Evolutionary conservation across 2,329 filamentous ascomycete species (phyloP).

Genomic region (Diaporthe amygdali): DNA sequence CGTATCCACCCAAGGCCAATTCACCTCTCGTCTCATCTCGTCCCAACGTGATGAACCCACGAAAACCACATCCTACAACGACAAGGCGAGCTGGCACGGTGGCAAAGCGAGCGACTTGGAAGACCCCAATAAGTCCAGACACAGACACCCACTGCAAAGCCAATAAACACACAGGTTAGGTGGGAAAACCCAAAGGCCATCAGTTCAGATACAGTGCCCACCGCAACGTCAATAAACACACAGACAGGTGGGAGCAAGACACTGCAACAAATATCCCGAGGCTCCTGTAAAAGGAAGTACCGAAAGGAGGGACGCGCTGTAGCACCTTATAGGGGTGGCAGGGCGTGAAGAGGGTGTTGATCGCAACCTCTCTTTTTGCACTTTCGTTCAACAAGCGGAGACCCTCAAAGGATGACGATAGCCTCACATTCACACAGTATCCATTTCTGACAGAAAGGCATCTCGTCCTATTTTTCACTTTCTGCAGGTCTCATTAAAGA

Average conservation of each 20-base stretch:
- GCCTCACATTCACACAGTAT: too few relatives aligned
- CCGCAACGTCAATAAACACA: background rate
- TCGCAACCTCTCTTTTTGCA: background rate
- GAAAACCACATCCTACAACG: background rate
- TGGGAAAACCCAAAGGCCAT: background rate
- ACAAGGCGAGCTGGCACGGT: background rate
- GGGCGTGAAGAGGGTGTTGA: background rate
- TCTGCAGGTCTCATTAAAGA: background rate
- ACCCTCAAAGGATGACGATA: too few relatives aligned
- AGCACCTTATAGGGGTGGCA: background rate
- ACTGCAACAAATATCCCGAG: slow-evolving; percentile 5
- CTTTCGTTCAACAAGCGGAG: too few relatives aligned
- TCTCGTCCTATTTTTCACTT: too few relatives aligned
- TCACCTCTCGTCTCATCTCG: background rate
- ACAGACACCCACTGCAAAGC: background rate
- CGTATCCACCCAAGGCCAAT: background rate
- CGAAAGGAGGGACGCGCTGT: slow-evolving; percentile 14
- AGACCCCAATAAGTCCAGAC: background rate
- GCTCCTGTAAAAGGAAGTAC: background rate
- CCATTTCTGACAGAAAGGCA: too few relatives aligned
- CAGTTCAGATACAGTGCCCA: background rate
- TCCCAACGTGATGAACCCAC: background rate
- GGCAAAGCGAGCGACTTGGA: background rate
- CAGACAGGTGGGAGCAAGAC: background rate
- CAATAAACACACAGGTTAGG: background rate